Evolutionary conservation across 768 basidiomycete genomes (phyloP), one percentile per base, ranked within the genome.

Genomic region (Terana coerulea): DNA sequence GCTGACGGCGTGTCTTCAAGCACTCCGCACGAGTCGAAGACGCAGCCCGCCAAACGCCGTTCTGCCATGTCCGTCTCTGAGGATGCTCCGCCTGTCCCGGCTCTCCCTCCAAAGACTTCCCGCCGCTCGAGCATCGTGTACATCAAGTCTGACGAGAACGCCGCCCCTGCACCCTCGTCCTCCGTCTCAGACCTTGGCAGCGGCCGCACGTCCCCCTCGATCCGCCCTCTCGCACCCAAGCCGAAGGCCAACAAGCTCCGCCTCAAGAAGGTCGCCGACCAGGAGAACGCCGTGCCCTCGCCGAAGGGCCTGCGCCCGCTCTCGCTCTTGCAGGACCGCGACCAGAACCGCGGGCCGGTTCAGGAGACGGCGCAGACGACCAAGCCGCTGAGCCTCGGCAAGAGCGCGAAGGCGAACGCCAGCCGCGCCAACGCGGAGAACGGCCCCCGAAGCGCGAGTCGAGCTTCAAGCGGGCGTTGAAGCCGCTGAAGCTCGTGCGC

Each of bases 121-220:
- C 74, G 75, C 58, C 79, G 78, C 60, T 81, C 84, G 49, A 82
- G 80, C 59, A 81, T 86, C 66, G 69, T 77, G 52, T 84, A 86
- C 67, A 79, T 83, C 61, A 81, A 75, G 69, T 81, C 84, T 46
- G 77, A 79, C 55, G 72, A 80, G 61, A 61, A 70, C 54, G 42
- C 57, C 15, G 41, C 60, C 6, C 43, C 51, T 40, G 15, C 33
- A 10, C 34, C 47, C 39, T 29, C 35, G 17, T 47, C 59, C 35
- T 21, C 17, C 33, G 19, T 50, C 7, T 36, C 48, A 5, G 29
- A 49, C 40, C 17, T 61, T 46, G 47, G 54, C 17, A 36, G 55
- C 46, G 60, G 63, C 62, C 28, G 61, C 75, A 52, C 69, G 71
- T 33, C 45, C 3, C 52, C 56, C 30, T 57, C 54, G 53, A 73